phyloP scores from a whole-genome alignment of 768 basidiomycete genomes.

The Tricholomella constricta region DNA sequence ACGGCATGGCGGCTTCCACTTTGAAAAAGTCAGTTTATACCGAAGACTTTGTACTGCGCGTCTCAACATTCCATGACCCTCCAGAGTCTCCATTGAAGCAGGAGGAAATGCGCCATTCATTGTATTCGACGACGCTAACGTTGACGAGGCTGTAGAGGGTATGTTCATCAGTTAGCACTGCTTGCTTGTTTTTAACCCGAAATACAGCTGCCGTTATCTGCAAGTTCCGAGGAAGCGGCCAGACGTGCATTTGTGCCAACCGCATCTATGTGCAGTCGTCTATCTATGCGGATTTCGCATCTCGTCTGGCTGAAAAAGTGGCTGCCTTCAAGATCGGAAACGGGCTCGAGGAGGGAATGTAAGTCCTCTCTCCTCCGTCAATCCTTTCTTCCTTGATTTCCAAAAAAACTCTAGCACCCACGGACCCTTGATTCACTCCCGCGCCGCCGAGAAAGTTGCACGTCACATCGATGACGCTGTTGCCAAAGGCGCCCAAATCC shows the following conservation, averaged over 20 bases:
- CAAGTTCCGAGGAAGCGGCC: constrained; percentile 83
- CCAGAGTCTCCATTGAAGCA: constrained; percentile 76
- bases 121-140: constrained; percentile 94
- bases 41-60: background rate
- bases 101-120: constrained; percentile 97
- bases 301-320: constrained; percentile 82
- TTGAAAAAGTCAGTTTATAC: constrained; percentile 69
- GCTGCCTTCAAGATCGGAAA: constrained; percentile 84
- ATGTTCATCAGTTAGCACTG: constrained; percentile 17
- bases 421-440: constrained; percentile 89
- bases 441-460: constrained; percentile 83
- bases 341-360: constrained; percentile 80
- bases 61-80: constrained; percentile 1
- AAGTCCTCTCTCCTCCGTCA: constrained; percentile 27
- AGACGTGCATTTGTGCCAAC: constrained; percentile 89
- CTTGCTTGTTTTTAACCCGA: background rate
- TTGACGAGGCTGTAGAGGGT: constrained; percentile 91
- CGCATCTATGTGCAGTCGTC: constrained; percentile 90
- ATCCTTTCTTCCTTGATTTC: background rate
- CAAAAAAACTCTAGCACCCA: constrained; percentile 64
- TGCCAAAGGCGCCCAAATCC: constrained; percentile 79
- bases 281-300: constrained; percentile 91
- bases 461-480: constrained; percentile 89
- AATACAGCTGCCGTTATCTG: constrained; percentile 62
- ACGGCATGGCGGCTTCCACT: constrained; percentile 71